Evolutionary conservation across 2,329 filamentous ascomycete genomes (phyloP), one percentile per base, ranked within the genome.

Genomic region (Microsporum ferrugineum): DNA sequence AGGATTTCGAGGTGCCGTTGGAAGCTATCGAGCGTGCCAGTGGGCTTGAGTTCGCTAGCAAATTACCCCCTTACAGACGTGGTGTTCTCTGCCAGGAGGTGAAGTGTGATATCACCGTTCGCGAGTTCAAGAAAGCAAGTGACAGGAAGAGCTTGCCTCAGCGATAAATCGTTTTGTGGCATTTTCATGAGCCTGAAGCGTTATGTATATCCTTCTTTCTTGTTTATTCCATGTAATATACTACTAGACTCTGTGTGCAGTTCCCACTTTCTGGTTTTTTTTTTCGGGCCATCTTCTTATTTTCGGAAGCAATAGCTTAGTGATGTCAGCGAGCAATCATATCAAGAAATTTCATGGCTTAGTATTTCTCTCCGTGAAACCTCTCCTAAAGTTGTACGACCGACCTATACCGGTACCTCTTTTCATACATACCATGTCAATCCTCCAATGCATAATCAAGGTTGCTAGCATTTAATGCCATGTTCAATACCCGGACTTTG

Each of bases 1-100:
- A 83, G 58, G 91, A 96, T 71, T 99, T 99, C 70, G 92, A 97
- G 79, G 94, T 97, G 31, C 92, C 94, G 0, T 72, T 99, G 41
- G 92, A 97, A 79, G 88, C 87, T 7, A 85, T 99, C 39, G 94
- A 99, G 82, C 82, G 91, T 65, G 92, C 94, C 1, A 91, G 88
- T 66, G 94, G 94, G 3, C 77, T 99, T 68, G 91, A 96, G 72
- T 99, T 99, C 75, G 89, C 89, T 33, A 80, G 81, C 23, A 88
- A 92, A 77, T 76, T 99, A 71, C 88, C 91, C 4, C 73, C 80
- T 1, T 79, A 85, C 69, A 82, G 91, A 67, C 82, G 89, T 70
- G 91, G 85, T 77, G 82, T 87, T 63, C 78, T 99, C 59, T 99
- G 94, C 74, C 80, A 88, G 66, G 92, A 99, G 71, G 82, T 91